Conservation (phyloP, 2,329 filamentous ascomycete species). For the Beauveria australis region DNA sequence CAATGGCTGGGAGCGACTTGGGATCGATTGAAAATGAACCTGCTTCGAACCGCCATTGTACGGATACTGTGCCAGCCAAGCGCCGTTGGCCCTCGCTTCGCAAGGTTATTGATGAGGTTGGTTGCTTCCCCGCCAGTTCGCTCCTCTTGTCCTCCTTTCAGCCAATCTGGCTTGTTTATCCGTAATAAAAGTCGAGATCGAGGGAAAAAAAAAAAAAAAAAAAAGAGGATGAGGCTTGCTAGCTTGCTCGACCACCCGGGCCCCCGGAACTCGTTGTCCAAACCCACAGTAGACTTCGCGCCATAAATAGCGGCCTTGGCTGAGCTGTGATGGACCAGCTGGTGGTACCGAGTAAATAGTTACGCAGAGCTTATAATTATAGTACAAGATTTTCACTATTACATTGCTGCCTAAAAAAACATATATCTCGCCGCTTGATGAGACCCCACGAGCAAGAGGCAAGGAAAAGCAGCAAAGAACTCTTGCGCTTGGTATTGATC, state of each 20-base stretch:
- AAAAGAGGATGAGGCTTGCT: neutral
- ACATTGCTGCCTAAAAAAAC: too few species aligned
- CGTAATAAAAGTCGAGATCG: neutral
- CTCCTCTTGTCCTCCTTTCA: neutral
- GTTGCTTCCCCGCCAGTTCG: conserved; percentile 1
- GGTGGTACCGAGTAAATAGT: too few species aligned
- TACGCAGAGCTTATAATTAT: too few species aligned
- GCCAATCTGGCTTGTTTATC: neutral
- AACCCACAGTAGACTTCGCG: neutral
- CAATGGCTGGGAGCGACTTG: neutral
- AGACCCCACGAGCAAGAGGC: neutral
- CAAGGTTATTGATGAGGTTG: neutral
- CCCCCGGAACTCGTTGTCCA: neutral
- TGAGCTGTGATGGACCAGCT: neutral
- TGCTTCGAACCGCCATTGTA: too few species aligned
- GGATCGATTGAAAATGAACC: neutral
- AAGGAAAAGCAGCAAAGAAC: too few species aligned
- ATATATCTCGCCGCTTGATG: neutral
- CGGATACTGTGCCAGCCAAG: neutral
- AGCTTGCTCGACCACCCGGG: neutral
- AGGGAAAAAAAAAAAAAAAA: neutral
- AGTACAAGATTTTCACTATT: too few species aligned
- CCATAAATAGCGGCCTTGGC: neutral
- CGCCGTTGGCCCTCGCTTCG: neutral
- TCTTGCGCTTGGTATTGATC: too few species aligned